Evolutionary conservation across 2,329 filamentous ascomycete species (phyloP), one percentile per base, ranked within the genome.

Genomic region (Cordyceps cateniannulata): DNA sequence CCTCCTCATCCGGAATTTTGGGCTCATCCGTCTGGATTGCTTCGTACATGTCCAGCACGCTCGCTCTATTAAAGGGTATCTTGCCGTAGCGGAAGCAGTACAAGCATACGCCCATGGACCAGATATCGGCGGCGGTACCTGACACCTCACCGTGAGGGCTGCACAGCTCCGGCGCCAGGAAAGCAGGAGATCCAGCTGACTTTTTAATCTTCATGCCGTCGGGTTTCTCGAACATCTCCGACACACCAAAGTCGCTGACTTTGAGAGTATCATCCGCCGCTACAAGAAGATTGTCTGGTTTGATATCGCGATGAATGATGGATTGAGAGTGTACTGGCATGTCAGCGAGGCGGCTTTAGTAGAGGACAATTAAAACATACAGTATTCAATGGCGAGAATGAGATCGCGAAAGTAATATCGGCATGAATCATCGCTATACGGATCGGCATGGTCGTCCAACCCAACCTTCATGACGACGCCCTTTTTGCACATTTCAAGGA

Each of bases 401-500:
- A 99, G 81, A 75, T 99, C 93, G 53, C 95, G 88, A 70, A 99
- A 98, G 91, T 91, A 98, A 69, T 85, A 88, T 55, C 95, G 85
- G 70, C 93, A 97, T 58, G 82, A 81, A 68, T 97, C 91, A 64
- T 89, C 85, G 29, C 85, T 81, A 72, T 97, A 97, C 0, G 95
- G 93, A 63, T 89, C 85, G 20, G 91, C 90, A 61, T 83, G 80
- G 68, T 96, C 88, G 62, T 90, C 89, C n/a, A 98, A 77, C 3
- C 91, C 91, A 60, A 99, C 91, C 69, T 93, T 93, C 93, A 98
- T 98, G 56, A 97, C 85, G 24, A 97, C 93, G 1, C 95, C 95
- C 73, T 97, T 97, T 70, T 96, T 95, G 78, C 95, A 99, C 91
- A 97, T 96, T 73, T 99, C 95, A 73, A 99, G 83, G 24, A 99